Evolutionary conservation across 2,329 filamentous ascomycete genomes (phyloP).

Genomic region (Calonectria henricotiae): DNA sequence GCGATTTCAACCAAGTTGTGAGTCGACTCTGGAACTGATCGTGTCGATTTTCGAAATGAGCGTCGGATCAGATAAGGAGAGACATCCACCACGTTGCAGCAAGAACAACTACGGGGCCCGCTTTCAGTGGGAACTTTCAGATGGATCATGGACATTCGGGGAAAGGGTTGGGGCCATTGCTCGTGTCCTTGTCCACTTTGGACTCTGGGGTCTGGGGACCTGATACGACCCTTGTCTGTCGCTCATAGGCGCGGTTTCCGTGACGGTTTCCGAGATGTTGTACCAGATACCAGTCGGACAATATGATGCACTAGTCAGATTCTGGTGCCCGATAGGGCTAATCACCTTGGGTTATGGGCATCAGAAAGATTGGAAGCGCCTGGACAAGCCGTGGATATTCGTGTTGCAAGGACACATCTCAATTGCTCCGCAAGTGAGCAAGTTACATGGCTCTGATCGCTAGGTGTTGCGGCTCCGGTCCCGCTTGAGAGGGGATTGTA

Average conservation of each 20-base stretch:
- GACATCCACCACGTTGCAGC: constrained; percentile 6
- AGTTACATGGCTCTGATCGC: constrained; percentile 25
- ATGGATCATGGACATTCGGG: constrained; percentile 35
- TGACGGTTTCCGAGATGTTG: constrained; percentile 30
- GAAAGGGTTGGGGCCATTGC: constrained; percentile 28
- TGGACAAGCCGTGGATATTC: neutral
- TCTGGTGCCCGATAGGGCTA: constrained; percentile 22
- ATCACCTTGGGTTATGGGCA: neutral
- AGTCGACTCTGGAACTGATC: neutral
- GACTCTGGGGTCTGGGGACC: constrained; percentile 38
- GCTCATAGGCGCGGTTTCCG: constrained; percentile 37
- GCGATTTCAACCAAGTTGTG: neutral
- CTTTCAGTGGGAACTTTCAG: constrained; percentile 31
- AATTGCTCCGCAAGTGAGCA: neutral
- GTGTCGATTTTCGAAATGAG: constrained; percentile 17
- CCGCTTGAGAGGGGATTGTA: constrained; percentile 13
- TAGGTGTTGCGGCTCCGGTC: constrained; percentile 20
- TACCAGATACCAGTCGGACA: neutral
- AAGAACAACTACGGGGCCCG: constrained; percentile 19
- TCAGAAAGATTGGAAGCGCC: neutral
- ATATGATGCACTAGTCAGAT: constrained; percentile 30
- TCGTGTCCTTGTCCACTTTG: constrained; percentile 25
- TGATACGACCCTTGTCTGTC: constrained; percentile 32
- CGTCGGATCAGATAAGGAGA: constrained; percentile 25
- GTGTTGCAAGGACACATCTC: neutral